Base-by-base conservation (phyloP, 2,329 filamentous ascomycete species). In the Penicillium sclerotigenum region DNA sequence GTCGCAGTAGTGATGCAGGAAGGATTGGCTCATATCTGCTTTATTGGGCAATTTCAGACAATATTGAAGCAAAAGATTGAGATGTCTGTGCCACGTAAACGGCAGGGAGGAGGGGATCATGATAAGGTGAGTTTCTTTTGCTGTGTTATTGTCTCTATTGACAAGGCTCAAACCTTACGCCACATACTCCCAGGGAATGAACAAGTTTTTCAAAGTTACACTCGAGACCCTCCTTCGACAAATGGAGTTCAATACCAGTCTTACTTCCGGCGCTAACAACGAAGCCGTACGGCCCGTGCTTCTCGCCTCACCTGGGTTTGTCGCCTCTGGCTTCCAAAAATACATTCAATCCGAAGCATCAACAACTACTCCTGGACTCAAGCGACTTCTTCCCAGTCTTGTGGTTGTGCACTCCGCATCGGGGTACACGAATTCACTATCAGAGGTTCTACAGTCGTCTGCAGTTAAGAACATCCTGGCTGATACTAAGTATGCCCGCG, bases 1-100 rank as follows among this genome's bases (percentile, higher is more conserved):
- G 90, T 91, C 53, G 93, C 94, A 0, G 87, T 97, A 0, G 89
- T 97, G 24, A 93, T 99, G 88, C 90, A 96, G 66, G 93, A 97
- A 61, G 79, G 77, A 1, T 50, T 81, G 11, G 78, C 77, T 5
- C 77, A 80, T 67, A 78, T 80, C n/a, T 79, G 77, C 58, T 79
- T 80, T 55, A 75, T 80, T 56, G 79, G 78, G 4, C 77, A 79
- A 51, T 77, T 76, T 38, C 77, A 78, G 61, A 80, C 78, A 11
- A 73, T 80, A 46, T 58, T 80, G 54, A 77, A 78, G 64, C 78
- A 80, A 58, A 78, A 77, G 53, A 68, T 80, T 26, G 77, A 80
- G 62, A 74, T 76, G 65, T 74, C 73, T 1, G 76, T 80, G 36
- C 77, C 78, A 24, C 70, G 77, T 49, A 80, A 80, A 67, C 70